Base-by-base conservation (phyloP, 83 land plant genomes). In the Diphasiastrum complanatum region DNA sequence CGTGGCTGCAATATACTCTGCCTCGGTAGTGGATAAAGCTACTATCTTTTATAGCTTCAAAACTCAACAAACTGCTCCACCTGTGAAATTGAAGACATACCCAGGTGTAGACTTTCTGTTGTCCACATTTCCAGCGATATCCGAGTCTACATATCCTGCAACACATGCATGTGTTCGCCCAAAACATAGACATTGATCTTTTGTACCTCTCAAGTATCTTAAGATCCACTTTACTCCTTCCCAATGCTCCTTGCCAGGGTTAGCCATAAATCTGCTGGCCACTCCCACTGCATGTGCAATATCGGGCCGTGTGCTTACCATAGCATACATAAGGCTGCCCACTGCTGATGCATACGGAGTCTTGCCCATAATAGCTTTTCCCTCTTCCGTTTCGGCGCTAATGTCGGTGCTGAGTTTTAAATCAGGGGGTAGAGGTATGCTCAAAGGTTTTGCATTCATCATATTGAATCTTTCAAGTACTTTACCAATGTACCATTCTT, bases 261-360 rank as follows among this genome's bases (percentile, higher is more conserved):
- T 58, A 34, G 61, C 4, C 52, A 58, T 35, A n/a, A 58, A 58
- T 14, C 54, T 3, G 52, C 61, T 58, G 4, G 35, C 61, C 27
- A 58, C 61, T 33, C 61, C 61, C 19, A 58, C 48, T 58, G 19
- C 61, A 58, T 33, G 47, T 16, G 57, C 32, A 38, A n/a, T 24
- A 22, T 60, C 51, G 6, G 63, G 51, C 14, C 19, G 8, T 43
- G 51, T 60, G 63, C 11, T 14, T 22, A 63, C 61, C 74, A 71
- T 71, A 4, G 74, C 68, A 56, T 63, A 71, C 68, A 71, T 63
- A 20, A 63, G 45, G 28, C 49, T 51, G 1, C 74, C 74, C 41
- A 63, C 47, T 25, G 37, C 61, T 25, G 48, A 51, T 19, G 35
- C 49, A 32, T 63, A 71, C 23, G 68, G 47, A 41, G 63, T 31